Percentiles rank a stretch among this genome's conserved stretches.
phyloP scores from a whole-genome alignment of 306 rosid genomes.

The Glycine latifolia region DNA sequence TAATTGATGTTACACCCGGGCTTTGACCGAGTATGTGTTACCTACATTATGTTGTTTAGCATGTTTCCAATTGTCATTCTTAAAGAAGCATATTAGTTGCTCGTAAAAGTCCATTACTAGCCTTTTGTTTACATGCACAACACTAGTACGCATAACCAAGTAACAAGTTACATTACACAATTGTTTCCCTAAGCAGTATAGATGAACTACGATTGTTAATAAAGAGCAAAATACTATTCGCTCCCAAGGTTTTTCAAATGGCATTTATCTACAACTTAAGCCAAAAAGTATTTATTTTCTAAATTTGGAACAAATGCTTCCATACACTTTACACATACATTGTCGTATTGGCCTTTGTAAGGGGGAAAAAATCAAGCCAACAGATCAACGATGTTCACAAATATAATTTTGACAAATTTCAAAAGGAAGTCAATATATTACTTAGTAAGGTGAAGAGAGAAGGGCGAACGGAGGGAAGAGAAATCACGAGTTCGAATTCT shows the following conservation, averaged over 20 bases:
- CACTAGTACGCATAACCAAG: not conserved
- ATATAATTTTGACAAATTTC: conserved; percentile 38
- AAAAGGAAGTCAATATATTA: conserved; percentile 34
- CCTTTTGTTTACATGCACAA: not conserved
- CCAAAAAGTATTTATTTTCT: not conserved
- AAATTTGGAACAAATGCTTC: conserved; percentile 5
- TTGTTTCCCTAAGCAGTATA: not conserved
- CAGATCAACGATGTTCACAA: not conserved
- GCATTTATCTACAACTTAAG: not conserved
- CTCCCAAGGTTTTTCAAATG: not conserved
- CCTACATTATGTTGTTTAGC: not conserved
- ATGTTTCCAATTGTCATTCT: not conserved
- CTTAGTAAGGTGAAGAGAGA: no score
- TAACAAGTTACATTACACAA: not conserved
- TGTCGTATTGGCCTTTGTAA: not conserved
- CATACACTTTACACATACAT: not conserved
- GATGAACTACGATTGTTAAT: not conserved
- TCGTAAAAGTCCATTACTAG: not conserved
- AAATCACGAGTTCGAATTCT: no score
- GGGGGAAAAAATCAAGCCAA: not conserved
- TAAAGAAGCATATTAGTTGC: not conserved
- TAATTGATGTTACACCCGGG: no score
- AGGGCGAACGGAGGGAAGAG: no score
- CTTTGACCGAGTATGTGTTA: not conserved
- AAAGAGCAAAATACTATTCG: not conserved